Conservation (phyloP, 345 rosid genomes). For the Arabidopsis arenosa region DNA sequence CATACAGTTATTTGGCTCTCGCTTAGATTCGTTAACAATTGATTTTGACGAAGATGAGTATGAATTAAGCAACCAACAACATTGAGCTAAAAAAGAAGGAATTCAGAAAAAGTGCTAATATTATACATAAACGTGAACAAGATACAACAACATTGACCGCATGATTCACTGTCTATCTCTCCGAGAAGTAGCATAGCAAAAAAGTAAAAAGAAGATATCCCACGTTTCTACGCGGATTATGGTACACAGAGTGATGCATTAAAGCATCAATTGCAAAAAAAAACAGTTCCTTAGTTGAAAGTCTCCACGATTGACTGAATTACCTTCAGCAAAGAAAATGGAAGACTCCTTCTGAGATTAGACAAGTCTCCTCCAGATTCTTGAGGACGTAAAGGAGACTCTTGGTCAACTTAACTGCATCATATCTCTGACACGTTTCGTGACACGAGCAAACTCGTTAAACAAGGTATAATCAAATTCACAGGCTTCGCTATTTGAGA, state of each 20-base stretch:
- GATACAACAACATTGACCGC: constrained; percentile 18
- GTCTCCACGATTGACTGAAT: constrained; percentile 7
- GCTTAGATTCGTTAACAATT: background rate
- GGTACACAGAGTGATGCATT: constrained; percentile 6
- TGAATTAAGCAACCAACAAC: background rate
- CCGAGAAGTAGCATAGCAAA: constrained; percentile 14
- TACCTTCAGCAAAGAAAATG: constrained; percentile 1
- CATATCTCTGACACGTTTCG: constrained; percentile 64
- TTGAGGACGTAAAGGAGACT: constrained; percentile 9
- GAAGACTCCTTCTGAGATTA: constrained; percentile 17
- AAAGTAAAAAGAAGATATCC: background rate
- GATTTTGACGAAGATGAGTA: background rate
- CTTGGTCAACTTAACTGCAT: constrained; percentile 38
- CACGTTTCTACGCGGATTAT: background rate
- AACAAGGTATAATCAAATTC: constrained; percentile 67
- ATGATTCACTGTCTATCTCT: constrained; percentile 7
- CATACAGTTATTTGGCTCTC: background rate
- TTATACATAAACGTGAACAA: constrained; percentile 13
- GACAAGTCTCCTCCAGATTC: constrained; percentile 12
- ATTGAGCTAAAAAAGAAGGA: background rate
- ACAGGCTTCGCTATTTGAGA: constrained; percentile 32
- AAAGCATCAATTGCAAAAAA: constrained; percentile 5
- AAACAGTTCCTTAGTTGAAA: background rate
- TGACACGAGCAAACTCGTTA: constrained; percentile 74
- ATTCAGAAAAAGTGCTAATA: background rate